phyloP scores from a whole-genome alignment of 2,329 filamentous ascomycete species.

The Trichocomaceae sp. region DNA sequence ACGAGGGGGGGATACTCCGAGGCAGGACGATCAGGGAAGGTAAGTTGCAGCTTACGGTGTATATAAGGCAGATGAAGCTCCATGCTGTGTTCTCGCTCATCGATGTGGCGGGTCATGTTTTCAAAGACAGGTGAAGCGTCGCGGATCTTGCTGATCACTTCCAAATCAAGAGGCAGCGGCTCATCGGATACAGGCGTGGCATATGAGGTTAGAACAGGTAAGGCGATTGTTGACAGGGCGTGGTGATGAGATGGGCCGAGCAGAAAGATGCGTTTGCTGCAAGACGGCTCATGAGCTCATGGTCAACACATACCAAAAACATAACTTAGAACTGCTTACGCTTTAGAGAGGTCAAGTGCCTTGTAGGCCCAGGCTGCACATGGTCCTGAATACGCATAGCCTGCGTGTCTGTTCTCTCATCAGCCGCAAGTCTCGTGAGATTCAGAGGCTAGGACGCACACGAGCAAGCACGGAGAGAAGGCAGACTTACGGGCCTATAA shows the following conservation, averaged over 20 bases:
- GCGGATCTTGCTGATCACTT: conserved; percentile 35
- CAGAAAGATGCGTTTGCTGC: conserved; percentile 78
- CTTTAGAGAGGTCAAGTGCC: conserved; percentile 70
- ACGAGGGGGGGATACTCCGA: conserved; percentile 65
- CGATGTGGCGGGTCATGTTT: conserved; percentile 57
- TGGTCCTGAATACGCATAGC: conserved; percentile 83
- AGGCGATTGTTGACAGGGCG: conserved; percentile 68
- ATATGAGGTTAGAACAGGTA: conserved; percentile 60
- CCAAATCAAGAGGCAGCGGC: conserved; percentile 39
- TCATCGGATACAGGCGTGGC: conserved; percentile 39
- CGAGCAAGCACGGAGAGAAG: not conserved
- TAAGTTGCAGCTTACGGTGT: conserved; percentile 64
- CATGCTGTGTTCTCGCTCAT: conserved; percentile 82
- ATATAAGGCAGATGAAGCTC: conserved; percentile 97
- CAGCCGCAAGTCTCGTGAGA: not conserved
- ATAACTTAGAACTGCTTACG: conserved; percentile 41
- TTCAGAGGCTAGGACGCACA: conserved; percentile 7
- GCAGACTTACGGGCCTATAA: conserved; percentile 78
- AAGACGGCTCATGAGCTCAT: not conserved
- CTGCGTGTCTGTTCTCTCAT: conserved; percentile 64
- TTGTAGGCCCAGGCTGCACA: conserved; percentile 96
- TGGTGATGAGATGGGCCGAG: conserved; percentile 89
- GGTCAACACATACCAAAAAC: not conserved
- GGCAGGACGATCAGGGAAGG: conserved; percentile 42
- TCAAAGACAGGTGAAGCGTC: conserved; percentile 32